phyloP scores from a whole-genome alignment of 768 basidiomycete genomes.

The Boletus bicolor region DNA sequence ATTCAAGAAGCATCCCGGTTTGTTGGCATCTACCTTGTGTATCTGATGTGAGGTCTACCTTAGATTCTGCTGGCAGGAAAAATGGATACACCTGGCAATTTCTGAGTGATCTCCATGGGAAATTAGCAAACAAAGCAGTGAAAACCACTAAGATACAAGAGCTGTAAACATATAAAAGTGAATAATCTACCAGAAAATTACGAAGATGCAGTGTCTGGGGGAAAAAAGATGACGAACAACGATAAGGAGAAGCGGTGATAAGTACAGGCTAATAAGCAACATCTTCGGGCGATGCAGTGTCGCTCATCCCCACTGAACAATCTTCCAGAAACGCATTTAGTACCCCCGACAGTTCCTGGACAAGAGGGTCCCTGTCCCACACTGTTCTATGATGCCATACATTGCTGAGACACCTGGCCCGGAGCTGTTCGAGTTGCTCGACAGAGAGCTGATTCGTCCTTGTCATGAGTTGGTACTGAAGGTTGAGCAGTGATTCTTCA shows the following conservation, averaged over 20 bases:
- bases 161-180: slow-evolving; percentile 13
- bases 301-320: slow-evolving; percentile 35
- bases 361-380: slow-evolving; percentile 75
- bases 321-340: slow-evolving; percentile 68
- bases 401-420: slow-evolving; percentile 73
- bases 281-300: slow-evolving; percentile 1
- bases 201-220: neutral
- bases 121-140: slow-evolving; percentile 2
- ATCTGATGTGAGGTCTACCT: too few relatives aligned
- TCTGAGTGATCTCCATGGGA: too few relatives aligned
- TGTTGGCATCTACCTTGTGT: too few relatives aligned
- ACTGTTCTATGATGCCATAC: slow-evolving; percentile 81
- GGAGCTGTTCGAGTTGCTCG: slow-evolving; percentile 91
- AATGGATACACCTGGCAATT: too few relatives aligned
- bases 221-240: too few relatives aligned
- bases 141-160: slow-evolving; percentile 21
- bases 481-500: slow-evolving; percentile 42
- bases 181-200: slow-evolving; percentile 22
- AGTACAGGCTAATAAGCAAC: slow-evolving; percentile 1
- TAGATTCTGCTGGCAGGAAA: too few relatives aligned
- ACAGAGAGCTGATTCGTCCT: slow-evolving; percentile 63
- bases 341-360: slow-evolving; percentile 55
- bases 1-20: too few relatives aligned
- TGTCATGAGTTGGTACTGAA: slow-evolving; percentile 49
- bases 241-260: neutral